These are phyloP conservation scores for Tetrapisispora nanseiensis DNA, from an alignment of 805 yeast species.

Conservation along the genomic window DNA sequence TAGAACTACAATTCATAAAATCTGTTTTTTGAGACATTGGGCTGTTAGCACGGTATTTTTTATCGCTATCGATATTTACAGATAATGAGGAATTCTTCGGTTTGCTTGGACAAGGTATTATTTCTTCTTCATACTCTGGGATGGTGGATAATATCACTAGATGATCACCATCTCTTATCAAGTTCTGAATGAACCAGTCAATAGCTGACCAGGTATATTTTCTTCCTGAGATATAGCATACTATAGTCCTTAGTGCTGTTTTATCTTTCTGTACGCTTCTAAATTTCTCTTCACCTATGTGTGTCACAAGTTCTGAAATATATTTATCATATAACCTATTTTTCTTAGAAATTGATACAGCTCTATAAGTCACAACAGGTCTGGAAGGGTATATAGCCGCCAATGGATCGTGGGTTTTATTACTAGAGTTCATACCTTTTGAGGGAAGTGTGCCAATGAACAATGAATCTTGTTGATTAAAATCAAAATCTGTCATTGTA, in stretches of 20 bases:
- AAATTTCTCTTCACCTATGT: constrained; percentile 6
- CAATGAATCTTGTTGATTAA: constrained; percentile 20
- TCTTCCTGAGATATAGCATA: constrained; percentile 56
- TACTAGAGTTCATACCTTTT: neutral
- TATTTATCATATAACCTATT: constrained; percentile 12
- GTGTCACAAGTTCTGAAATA: neutral
- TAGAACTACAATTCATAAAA: constrained; percentile 6
- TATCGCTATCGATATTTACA: constrained; percentile 1
- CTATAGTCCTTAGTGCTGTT: constrained; percentile 34
- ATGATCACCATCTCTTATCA: constrained; percentile 55
- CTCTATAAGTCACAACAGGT: constrained; percentile 24
- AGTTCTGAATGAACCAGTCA: constrained; percentile 53
- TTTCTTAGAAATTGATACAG: constrained; percentile 20
- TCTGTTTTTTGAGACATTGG: neutral
- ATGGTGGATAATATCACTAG: constrained; percentile 50
- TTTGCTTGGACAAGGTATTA: neutral
- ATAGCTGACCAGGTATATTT: constrained; percentile 67
- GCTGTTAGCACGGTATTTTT: neutral
- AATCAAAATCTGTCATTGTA: constrained; percentile 23
- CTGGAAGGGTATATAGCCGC: constrained; percentile 27
- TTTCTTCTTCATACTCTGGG: constrained; percentile 22
- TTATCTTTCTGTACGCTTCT: neutral
- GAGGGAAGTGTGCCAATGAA: constrained; percentile 9
- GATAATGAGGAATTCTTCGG: neutral
- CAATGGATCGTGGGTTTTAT: constrained; percentile 13